phyloP scores from a whole-genome alignment of 2,329 filamentous ascomycete genomes.

The Scedosporium dehoogii region DNA sequence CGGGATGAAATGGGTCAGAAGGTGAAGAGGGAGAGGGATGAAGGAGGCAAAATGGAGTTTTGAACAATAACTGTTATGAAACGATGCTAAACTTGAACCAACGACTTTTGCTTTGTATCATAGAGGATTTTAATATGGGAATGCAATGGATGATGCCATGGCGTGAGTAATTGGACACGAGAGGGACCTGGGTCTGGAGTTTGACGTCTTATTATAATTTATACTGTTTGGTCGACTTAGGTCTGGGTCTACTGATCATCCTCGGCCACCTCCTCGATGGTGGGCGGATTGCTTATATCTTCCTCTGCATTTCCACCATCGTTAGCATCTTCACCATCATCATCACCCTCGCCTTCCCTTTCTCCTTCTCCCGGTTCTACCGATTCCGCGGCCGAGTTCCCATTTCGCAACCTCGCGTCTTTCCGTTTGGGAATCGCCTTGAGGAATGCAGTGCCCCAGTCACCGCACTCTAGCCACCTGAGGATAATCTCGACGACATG shows the following conservation, averaged over 20 bases:
- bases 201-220: background rate
- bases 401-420: constrained; percentile 54
- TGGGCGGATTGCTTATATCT: constrained; percentile 7
- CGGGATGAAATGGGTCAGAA: constrained; percentile 55
- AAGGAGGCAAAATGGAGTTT: constrained; percentile 41
- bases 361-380: constrained; percentile 12
- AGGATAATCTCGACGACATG: constrained; percentile 97
- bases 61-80: constrained; percentile 16
- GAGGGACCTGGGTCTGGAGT: background rate
- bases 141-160: background rate
- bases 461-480: constrained; percentile 77
- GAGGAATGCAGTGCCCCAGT: constrained; percentile 88
- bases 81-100: background rate
- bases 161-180: background rate
- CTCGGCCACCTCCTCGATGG: constrained; percentile 1
- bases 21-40: constrained; percentile 47
- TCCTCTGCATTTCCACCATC: background rate
- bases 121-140: background rate
- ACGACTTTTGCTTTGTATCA: background rate
- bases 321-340: constrained; percentile 6
- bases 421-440: constrained; percentile 86
- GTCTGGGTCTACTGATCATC: background rate
- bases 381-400: constrained; percentile 7
- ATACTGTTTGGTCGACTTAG: background rate
- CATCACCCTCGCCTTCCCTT: constrained; percentile 13